phyloP scores from a whole-genome alignment of 345 rosid genomes.

The Punica granatum region DNA sequence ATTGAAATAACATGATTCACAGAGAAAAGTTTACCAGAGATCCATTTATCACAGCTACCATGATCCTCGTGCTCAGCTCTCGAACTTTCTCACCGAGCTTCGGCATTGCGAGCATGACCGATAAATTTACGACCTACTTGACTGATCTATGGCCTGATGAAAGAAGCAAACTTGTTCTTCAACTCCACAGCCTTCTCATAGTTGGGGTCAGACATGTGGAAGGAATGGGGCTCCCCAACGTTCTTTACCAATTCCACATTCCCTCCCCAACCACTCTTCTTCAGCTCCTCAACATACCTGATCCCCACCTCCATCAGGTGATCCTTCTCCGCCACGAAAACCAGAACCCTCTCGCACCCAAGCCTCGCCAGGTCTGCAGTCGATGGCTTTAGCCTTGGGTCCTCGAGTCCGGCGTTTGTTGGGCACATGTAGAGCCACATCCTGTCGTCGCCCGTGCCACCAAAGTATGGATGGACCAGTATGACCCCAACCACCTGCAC shows the following conservation, averaged over 20 bases:
- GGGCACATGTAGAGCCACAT: conserved; percentile 25
- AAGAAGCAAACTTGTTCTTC: conserved; percentile 13
- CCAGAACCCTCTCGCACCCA: conserved; percentile 27
- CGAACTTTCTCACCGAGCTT: too few species aligned
- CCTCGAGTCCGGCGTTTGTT: conserved; percentile 21
- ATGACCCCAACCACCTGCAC: conserved; percentile 9
- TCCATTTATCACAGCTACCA: too few species aligned
- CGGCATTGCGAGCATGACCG: too few species aligned
- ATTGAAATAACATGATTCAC: too few species aligned
- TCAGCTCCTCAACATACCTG: conserved; percentile 12
- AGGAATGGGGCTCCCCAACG: conserved; percentile 8
- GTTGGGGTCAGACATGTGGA: conserved; percentile 5
- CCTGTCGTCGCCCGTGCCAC: conserved; percentile 13
- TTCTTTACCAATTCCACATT: conserved; percentile 10
- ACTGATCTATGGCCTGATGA: conserved; percentile 2
- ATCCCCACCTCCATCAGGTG: conserved; percentile 11
- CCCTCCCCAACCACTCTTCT: conserved; percentile 12
- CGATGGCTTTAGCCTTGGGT: conserved; percentile 28
- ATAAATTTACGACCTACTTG: not conserved
- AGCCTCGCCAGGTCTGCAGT: conserved; percentile 24
- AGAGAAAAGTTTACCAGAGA: too few species aligned
- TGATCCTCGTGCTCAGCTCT: too few species aligned
- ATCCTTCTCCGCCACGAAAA: conserved; percentile 33
- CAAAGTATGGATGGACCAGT: conserved; percentile 32
- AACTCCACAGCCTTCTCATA: conserved; percentile 8